These are phyloP conservation scores for Malus fusca DNA, from an alignment of 306 rosid genomes.

Conservation along the genomic window DNA sequence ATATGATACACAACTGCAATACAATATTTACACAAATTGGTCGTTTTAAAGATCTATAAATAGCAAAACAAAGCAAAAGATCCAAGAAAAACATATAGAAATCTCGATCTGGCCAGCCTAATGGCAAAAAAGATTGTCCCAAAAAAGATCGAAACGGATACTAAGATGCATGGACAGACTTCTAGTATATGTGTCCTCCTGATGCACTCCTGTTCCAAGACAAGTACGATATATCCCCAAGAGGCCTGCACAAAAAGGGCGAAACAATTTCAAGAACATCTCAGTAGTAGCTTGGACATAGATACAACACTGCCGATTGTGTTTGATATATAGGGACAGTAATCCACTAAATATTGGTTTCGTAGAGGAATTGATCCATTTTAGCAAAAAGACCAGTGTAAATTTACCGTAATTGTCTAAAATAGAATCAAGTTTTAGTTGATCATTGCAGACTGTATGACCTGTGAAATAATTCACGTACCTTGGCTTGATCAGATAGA, in stretches of 20 bases:
- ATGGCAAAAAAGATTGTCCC: conserved; percentile 1
- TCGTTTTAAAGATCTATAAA: background rate
- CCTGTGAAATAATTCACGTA: conserved; percentile 12
- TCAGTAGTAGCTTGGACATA: background rate
- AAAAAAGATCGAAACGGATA: conserved; percentile 1
- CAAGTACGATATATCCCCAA: conserved; percentile 81
- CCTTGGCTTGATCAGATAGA: conserved; percentile 70
- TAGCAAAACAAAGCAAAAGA: background rate
- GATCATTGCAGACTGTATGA: background rate
- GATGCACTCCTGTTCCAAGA: conserved; percentile 66
- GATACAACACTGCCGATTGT: background rate
- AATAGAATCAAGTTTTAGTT: background rate
- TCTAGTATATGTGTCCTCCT: conserved; percentile 23
- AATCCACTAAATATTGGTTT: background rate
- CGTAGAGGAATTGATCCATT: background rate
- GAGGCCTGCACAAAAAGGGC: conserved; percentile 58
- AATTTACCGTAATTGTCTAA: background rate
- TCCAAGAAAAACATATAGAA: background rate
- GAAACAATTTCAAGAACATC: background rate
- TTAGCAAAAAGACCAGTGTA: background rate
- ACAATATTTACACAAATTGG: background rate
- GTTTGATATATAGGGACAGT: background rate
- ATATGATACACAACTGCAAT: conserved; percentile 1
- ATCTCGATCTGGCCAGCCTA: conserved; percentile 1
- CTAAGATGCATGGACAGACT: conserved; percentile 4